phyloP scores from a whole-genome alignment of 768 basidiomycete species.

The Agaricus blazei region DNA sequence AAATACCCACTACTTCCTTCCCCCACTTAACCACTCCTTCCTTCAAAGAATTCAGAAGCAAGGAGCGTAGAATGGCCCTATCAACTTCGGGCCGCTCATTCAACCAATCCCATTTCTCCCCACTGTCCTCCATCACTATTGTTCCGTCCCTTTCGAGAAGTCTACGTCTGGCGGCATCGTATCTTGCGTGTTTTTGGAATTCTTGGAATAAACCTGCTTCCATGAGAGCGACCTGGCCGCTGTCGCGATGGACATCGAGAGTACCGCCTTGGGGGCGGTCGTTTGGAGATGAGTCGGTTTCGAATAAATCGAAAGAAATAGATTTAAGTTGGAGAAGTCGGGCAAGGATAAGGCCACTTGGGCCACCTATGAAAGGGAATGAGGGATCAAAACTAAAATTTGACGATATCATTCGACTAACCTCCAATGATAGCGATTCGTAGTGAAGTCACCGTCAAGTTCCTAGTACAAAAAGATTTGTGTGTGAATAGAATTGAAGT shows the following conservation, averaged over 20 bases:
- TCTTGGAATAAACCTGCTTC: constrained; percentile 17
- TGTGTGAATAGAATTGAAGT: no score
- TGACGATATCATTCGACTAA: no score
- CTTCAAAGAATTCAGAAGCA: constrained; percentile 21
- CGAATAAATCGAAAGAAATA: constrained; percentile 16
- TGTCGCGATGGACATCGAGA: no score
- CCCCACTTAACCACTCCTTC: constrained; percentile 17
- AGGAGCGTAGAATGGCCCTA: constrained; percentile 16
- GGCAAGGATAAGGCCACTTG: constrained; percentile 21
- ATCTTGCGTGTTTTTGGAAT: constrained; percentile 17
- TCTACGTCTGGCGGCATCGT: constrained; percentile 12
- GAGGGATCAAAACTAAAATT: not conserved
- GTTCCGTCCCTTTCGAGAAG: constrained; percentile 14
- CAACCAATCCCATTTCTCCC: not conserved
- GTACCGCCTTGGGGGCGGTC: no score
- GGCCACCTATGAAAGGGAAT: constrained; percentile 16
- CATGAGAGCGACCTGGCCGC: no score
- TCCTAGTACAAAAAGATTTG: no score
- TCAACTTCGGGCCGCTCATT: constrained; percentile 21
- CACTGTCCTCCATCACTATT: constrained; percentile 4
- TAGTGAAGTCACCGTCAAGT: no score
- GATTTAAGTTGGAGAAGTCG: constrained; percentile 15
- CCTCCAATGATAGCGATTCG: no score
- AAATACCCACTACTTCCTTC: constrained; percentile 13
- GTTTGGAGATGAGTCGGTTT: constrained; percentile 15